Base-by-base conservation (phyloP, 2,329 filamentous ascomycete species). In the Myriosclerotinia curreyana region DNA sequence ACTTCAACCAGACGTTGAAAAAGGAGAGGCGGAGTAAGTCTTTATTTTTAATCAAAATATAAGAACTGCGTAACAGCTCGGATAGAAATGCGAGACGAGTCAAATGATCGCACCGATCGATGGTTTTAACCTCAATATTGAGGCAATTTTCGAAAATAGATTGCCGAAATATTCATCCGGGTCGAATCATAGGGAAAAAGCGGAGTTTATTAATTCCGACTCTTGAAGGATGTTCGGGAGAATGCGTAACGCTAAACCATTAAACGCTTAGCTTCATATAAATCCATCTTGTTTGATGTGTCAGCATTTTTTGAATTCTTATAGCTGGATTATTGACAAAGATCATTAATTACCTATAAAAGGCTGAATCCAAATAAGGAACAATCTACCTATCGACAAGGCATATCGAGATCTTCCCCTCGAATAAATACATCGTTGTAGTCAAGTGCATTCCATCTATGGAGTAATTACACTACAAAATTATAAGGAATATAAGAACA, bases 11-110 rank as follows among this genome's bases (percentile, higher is more conserved):
- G 31, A 17, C 50, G 60, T 63, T 40, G 20, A 49, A 38, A 69
- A 79, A 81, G 71, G 79, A 81, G 76, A 71, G 78, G 79, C 78
- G 77, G 79, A 81, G 77, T 79, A 79, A 79, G 79, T 80, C 79
- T 75, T 75, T 62, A 58, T 58, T 40, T 28, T 42, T 14, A 5
- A 31, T 31, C 17, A 25, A 38, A 49, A 28, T 59, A 51, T 51
- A 64, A 61, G 50, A 49, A 62, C 31, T 53, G 63, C 58, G 50
- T 46, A 60, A 64, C 50, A 48, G 38, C 17, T 53, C 56, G 49
- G 59, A 55, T 36, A 53, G 56, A 60, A 52, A 60, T 40, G 54
- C 46, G 31, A 46, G 58, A 62, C 51, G 51, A 63, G 61, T 63
- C 61, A 63, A 63, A 56, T 50, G 61, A 63, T 50, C 61, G 61